Evolutionary conservation across 106 monocot species (phyloP).

Genomic region (Vanilla planifolia): DNA sequence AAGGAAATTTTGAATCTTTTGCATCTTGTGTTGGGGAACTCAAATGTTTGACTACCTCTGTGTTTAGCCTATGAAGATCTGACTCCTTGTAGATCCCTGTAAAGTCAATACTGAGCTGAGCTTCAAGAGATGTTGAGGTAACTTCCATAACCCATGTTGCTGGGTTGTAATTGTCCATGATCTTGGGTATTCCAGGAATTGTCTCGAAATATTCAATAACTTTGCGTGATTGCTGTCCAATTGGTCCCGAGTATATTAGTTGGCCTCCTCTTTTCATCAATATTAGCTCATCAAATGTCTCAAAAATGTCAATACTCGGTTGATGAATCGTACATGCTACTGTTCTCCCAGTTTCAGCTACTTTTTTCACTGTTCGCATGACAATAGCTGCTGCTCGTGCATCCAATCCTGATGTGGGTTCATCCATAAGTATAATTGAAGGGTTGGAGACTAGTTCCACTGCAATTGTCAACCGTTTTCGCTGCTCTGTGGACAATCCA

Average conservation of each 20-base stretch:
- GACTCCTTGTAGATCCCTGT: constrained; percentile 6
- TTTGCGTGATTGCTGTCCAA: constrained; percentile 33
- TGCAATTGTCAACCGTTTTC: constrained; percentile 23
- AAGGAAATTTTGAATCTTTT: constrained; percentile 15
- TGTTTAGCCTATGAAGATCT: not conserved
- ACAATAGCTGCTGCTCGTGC: constrained; percentile 26
- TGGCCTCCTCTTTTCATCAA: constrained; percentile 48
- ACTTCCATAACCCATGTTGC: constrained; percentile 27
- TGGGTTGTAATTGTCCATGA: constrained; percentile 18
- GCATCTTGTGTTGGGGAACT: constrained; percentile 4
- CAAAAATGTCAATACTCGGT: constrained; percentile 28
- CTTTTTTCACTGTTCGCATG: constrained; percentile 18
- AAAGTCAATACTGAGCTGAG: constrained; percentile 9
- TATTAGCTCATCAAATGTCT: constrained; percentile 34
- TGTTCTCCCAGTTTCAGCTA: constrained; percentile 18
- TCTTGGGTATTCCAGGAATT: constrained; percentile 26
- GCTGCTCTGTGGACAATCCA: constrained; percentile 40
- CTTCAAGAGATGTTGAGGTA: constrained; percentile 11
- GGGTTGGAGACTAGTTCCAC: constrained; percentile 26
- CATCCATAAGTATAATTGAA: constrained; percentile 27
- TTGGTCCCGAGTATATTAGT: constrained; percentile 35
- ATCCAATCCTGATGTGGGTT: constrained; percentile 25
- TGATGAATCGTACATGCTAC: constrained; percentile 28
- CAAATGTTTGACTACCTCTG: not conserved
- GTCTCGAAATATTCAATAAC: constrained; percentile 47